A percentile compares a stretch with the other conserved stretches of the same genome.
Evolutionary conservation across 768 basidiomycete genomes (phyloP).

Genomic region (Lentinula raphanica): DNA sequence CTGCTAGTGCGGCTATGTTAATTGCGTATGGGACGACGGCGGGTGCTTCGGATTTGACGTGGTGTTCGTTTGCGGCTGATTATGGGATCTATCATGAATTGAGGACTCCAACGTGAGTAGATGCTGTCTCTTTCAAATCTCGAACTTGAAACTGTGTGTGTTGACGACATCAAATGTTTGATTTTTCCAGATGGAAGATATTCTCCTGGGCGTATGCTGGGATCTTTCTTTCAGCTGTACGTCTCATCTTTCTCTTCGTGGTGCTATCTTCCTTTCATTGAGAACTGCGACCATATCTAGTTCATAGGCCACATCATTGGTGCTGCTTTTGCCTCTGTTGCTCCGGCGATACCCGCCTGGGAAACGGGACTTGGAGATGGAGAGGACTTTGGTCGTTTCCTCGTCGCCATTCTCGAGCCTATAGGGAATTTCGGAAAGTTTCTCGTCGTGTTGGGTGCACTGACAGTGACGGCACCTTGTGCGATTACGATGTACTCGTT

Average conservation of each 20-base stretch:
- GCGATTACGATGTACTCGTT: conserved; percentile 77
- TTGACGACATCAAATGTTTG: neutral
- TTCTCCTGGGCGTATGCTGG: conserved; percentile 64
- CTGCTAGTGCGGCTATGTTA: conserved; percentile 23
- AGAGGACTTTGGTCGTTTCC: conserved; percentile 57
- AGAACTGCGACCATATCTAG: conserved; percentile 13
- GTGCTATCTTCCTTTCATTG: neutral
- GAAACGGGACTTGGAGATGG: conserved; percentile 44
- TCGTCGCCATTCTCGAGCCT: conserved; percentile 57
- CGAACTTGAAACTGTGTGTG: neutral
- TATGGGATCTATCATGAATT: conserved; percentile 38
- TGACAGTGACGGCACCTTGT: conserved; percentile 70
- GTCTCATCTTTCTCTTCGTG: conserved; percentile 14
- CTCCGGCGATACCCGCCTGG: conserved; percentile 53
- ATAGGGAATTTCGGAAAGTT: conserved; percentile 65
- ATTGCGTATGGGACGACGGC: conserved; percentile 34
- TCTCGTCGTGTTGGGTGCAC: conserved; percentile 64
- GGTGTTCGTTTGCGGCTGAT: conserved; percentile 40
- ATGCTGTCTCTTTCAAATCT: neutral
- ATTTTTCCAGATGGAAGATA: conserved; percentile 39
- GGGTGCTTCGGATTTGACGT: conserved; percentile 33
- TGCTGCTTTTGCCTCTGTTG: conserved; percentile 58
- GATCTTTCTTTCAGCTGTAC: conserved; percentile 55
- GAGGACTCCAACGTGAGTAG: conserved; percentile 1
- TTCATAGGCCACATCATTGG: conserved; percentile 52